These are phyloP conservation scores for Ocimum tenuiflorum DNA, from an alignment of 257 asterid genomes.

Conservation along the genomic window DNA sequence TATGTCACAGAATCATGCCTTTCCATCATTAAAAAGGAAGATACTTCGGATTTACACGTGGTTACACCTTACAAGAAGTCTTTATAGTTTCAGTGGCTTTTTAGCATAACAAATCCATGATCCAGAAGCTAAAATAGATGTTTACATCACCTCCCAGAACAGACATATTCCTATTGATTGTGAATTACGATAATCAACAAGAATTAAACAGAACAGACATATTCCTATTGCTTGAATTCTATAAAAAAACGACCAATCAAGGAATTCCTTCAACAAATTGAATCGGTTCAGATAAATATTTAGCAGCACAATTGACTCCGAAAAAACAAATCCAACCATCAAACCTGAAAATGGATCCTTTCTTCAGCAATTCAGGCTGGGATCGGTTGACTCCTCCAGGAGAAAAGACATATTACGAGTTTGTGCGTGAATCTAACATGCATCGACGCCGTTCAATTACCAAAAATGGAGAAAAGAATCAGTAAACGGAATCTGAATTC, in stretches of 20 bases:
- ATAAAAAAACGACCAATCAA: background rate
- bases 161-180: no score
- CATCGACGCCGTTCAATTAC: background rate
- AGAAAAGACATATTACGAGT: constrained; percentile 35
- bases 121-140: no score
- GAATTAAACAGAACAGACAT: no score
- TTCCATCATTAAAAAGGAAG: no score
- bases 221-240: background rate
- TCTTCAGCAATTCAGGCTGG: constrained; percentile 5
- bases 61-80: no score
- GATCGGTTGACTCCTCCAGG: background rate
- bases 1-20: no score
- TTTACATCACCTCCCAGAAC: no score
- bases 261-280: background rate
- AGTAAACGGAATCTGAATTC: background rate
- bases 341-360: background rate
- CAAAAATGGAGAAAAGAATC: background rate
- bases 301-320: background rate
- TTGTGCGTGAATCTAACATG: constrained; percentile 52
- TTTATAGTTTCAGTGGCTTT: no score
- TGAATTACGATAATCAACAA: no score
- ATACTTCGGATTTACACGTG: no score
- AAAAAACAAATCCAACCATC: background rate
- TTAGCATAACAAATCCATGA: no score
- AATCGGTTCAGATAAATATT: background rate